These are phyloP conservation scores for Salix udensis DNA, from an alignment of 345 rosid species.

Conservation along the genomic window DNA sequence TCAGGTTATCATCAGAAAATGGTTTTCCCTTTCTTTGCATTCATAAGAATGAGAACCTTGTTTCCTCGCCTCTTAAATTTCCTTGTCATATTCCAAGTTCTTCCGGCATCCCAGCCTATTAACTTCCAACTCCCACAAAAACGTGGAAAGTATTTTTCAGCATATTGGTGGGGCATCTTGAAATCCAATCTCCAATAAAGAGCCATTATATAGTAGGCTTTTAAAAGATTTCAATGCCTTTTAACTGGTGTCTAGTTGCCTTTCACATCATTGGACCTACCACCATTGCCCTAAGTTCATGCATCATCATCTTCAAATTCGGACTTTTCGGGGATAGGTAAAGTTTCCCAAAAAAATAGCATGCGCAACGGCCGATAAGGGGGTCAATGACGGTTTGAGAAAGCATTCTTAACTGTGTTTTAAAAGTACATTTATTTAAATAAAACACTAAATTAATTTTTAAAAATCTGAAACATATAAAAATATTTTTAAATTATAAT, in stretches of 20 bases:
- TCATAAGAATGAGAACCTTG: background rate
- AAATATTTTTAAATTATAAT: too few species aligned
- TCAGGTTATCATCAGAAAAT: background rate
- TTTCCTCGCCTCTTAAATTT: background rate
- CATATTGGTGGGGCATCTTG: background rate
- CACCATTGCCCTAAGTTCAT: constrained; percentile 18
- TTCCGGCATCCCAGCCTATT: background rate
- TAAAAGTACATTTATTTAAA: too few species aligned
- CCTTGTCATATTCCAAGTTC: background rate
- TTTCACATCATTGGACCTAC: constrained; percentile 25
- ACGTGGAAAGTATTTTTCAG: too few species aligned
- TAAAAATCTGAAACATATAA: too few species aligned
- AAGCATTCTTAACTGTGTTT: too few species aligned
- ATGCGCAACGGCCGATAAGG: too few species aligned
- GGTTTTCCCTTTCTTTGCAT: background rate
- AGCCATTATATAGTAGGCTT: background rate
- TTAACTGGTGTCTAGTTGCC: background rate
- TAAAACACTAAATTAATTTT: too few species aligned
- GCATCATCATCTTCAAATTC: background rate
- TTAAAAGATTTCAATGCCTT: background rate
- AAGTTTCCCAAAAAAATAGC: too few species aligned
- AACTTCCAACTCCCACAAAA: too few species aligned
- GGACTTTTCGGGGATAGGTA: background rate
- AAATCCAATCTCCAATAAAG: background rate
- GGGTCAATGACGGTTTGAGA: too few species aligned